Base-by-base conservation (phyloP, 1,139 yeast species). In the Protomyces inouyei region DNA sequence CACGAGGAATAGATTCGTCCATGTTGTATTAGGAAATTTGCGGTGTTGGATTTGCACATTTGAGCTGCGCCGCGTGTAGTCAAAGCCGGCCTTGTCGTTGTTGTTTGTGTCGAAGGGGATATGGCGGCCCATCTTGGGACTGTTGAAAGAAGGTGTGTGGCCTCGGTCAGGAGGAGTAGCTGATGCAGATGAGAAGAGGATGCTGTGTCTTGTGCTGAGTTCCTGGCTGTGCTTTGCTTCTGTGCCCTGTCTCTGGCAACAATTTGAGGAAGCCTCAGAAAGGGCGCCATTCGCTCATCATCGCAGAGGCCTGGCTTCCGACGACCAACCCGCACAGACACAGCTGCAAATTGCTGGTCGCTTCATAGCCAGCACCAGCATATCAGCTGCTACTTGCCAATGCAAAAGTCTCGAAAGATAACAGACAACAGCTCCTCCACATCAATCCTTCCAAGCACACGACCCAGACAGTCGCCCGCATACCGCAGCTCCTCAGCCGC, bases 401-500 rank as follows among this genome's bases (percentile, higher is more conserved):
- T 90, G 74, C 98, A 93, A 73, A 93, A 95, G 69, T 85, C 88
- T 4, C 96, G 85, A 73, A 93, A 93, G 0, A 93, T 95, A 2
- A 88, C 93, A 0, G 95, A 97, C 10, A 95, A 77, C 0, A 95
- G 85, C 72, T 93, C 98, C 71, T 93, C 98, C 0, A 92, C 82
- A 0, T 96, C 96, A 14, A 93, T 85, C 0, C 91, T 83, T 0
- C 98, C 98, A 0, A 97, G 91, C 45, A 93, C 87, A 71, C 86
- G 88, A 0, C 97, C 97, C 48, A 93, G 87, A 0, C 97, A 97
- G 35, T 87, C 92, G 14, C 87, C 84, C 0, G 97, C 85, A 66
- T 82, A 83, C 61, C 83, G 81, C 53, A 93, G 78, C 67, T 88
- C 85, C 67, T 93, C 97, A 0, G 89, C 79, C 0, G 96, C 96